These are phyloP conservation scores for Fallopia convolvulus DNA, from an alignment of 148 eudicot genomes.

Conservation along the genomic window DNA sequence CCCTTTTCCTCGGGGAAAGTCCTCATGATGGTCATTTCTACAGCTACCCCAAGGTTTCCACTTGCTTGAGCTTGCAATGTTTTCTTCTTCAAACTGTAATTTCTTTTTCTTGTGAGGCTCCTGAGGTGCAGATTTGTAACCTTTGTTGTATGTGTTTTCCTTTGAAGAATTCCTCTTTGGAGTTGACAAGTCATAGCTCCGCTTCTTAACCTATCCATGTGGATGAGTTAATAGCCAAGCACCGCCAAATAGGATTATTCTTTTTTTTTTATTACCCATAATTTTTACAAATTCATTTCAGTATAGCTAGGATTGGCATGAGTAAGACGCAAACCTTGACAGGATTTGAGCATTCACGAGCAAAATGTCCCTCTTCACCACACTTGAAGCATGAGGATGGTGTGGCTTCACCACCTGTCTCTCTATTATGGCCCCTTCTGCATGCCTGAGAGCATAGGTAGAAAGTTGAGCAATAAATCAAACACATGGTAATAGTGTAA, in stretches of 20 bases:
- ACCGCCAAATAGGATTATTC: background rate
- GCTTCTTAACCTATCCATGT: conserved; percentile 40
- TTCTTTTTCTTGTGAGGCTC: conserved; percentile 43
- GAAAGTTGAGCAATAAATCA: conserved; percentile 12
- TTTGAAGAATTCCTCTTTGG: conserved; percentile 30
- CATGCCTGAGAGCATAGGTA: conserved; percentile 13
- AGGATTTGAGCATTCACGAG: conserved; percentile 60
- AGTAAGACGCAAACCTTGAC: conserved; percentile 29
- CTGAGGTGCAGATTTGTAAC: conserved; percentile 41
- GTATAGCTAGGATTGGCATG: background rate
- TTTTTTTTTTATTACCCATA: background rate
- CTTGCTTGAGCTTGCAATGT: conserved; percentile 28
- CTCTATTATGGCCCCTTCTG: conserved; percentile 17
- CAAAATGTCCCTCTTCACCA: conserved; percentile 74
- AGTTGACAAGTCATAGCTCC: conserved; percentile 48
- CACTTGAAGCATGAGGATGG: conserved; percentile 58
- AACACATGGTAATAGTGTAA: background rate
- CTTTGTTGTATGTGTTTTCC: conserved; percentile 22
- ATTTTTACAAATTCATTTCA: background rate
- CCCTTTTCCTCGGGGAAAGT: conserved; percentile 21
- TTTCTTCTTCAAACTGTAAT: conserved; percentile 25
- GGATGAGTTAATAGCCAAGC: background rate
- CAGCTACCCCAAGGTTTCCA: conserved; percentile 58
- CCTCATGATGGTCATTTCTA: conserved; percentile 55
- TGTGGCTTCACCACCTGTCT: conserved; percentile 34